A percentile compares a stretch with the other conserved stretches of the same genome.
These are phyloP conservation scores for Paecilomyces sp. DNA, from an alignment of 2,329 filamentous ascomycete genomes.

Conservation along the genomic window DNA sequence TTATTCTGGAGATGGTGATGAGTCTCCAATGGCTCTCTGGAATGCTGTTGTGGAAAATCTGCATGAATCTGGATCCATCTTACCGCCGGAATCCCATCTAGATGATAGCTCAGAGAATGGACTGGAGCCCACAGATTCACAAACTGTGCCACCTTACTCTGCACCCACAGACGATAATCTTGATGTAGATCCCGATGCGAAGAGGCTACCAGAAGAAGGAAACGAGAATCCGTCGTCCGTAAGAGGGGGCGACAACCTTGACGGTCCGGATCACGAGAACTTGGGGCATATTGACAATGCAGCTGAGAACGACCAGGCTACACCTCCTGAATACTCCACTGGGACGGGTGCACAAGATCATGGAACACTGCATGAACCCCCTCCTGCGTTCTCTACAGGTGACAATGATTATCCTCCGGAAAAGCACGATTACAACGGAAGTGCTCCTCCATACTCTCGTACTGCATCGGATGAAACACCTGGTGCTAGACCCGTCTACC, in stretches of 20 bases:
- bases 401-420: conserved; percentile 2
- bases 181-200: not conserved
- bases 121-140: not conserved
- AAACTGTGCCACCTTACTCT: not conserved
- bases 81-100: not conserved
- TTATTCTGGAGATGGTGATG: not conserved
- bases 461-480: not conserved
- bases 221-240: not conserved
- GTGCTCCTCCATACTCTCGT: not conserved
- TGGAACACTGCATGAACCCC: conserved; percentile 3
- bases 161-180: not conserved
- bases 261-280: not conserved
- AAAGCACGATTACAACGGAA: not conserved
- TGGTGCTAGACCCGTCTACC: not conserved
- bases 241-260: not conserved
- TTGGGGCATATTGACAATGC: not conserved
- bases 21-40: not conserved
- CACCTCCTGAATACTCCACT: not conserved
- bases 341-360: not conserved
- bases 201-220: not conserved
- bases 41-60: not conserved
- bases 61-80: not conserved
- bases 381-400: conserved; percentile 4
- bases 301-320: not conserved
- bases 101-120: not conserved